These are phyloP conservation scores for Orobanche coerulescens DNA, from an alignment of 257 asterid species.

Conservation along the genomic window DNA sequence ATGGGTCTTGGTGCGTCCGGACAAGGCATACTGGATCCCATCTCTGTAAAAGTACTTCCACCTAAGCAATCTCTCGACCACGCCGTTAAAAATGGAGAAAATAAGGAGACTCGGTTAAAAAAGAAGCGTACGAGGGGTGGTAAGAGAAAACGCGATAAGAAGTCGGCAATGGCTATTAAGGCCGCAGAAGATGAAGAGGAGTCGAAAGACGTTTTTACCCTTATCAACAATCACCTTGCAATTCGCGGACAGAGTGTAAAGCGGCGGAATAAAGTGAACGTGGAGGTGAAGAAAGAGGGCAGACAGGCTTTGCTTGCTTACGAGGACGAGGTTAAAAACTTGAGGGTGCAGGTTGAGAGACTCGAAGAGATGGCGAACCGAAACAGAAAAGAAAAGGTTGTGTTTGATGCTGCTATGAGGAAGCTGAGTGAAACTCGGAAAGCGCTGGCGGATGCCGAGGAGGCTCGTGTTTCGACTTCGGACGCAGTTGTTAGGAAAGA, in stretches of 20 bases:
- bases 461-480: constrained; percentile 71
- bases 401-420: constrained; percentile 79
- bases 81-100: constrained; percentile 41
- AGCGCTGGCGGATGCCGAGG: constrained; percentile 75
- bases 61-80: constrained; percentile 77
- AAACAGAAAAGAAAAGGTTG: constrained; percentile 67
- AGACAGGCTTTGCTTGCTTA: constrained; percentile 60
- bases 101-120: constrained; percentile 31
- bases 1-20: constrained; percentile 97
- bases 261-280: constrained; percentile 35
- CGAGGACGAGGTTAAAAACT: constrained; percentile 65
- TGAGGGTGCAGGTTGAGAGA: constrained; percentile 50
- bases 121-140: constrained; percentile 91
- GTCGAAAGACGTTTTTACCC: constrained; percentile 60
- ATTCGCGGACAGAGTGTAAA: constrained; percentile 50
- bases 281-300: constrained; percentile 50
- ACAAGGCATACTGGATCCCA: constrained; percentile 79
- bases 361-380: constrained; percentile 88
- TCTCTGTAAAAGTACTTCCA: constrained; percentile 65
- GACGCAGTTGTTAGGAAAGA: constrained; percentile 66
- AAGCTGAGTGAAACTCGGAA: constrained; percentile 69
- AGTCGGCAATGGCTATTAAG: constrained; percentile 59
- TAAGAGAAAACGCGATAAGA: constrained; percentile 77
- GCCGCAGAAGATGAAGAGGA: constrained; percentile 76
- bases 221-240: constrained; percentile 75